phyloP scores from a whole-genome alignment of 73 alveolate genomes.

The Symbiodinium pilosum region DNA sequence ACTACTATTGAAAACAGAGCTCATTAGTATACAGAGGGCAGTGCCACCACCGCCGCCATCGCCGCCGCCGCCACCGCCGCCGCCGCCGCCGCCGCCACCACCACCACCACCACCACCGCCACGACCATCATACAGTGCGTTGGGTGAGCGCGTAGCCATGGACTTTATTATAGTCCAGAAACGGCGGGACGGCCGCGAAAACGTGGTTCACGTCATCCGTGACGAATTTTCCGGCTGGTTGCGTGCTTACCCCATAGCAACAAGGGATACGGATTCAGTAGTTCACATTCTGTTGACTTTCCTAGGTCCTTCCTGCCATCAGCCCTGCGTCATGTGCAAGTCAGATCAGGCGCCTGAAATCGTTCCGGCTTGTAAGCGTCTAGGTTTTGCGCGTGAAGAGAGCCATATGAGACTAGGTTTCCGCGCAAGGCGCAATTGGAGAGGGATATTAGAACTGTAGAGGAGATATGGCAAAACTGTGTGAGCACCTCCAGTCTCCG shows the following conservation, averaged over 20 bases:
- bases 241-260: conserved; percentile 17
- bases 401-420: neutral
- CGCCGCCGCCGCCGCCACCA: too few species aligned
- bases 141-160: conserved; percentile 20
- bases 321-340: too few species aligned
- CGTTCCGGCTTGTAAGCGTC: neutral
- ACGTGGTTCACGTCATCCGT: conserved; percentile 11
- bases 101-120: too few species aligned
- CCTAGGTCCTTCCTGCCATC: too few species aligned
- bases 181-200: neutral
- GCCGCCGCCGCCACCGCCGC: too few species aligned
- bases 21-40: too few species aligned
- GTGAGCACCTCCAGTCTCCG: too few species aligned
- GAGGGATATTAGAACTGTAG: neutral
- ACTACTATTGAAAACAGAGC: too few species aligned
- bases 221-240: conserved; percentile 21
- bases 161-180: conserved; percentile 25
- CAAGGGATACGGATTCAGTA: conserved; percentile 1
- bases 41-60: too few species aligned
- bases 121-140: too few species aligned
- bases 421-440: neutral
- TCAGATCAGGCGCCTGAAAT: neutral
- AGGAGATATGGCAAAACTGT: too few species aligned
- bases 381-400: too few species aligned
- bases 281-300: neutral